These are phyloP conservation scores for Pythium sukuiense DNA, from an alignment of 352 stramenopile species.

Conservation along the genomic window DNA sequence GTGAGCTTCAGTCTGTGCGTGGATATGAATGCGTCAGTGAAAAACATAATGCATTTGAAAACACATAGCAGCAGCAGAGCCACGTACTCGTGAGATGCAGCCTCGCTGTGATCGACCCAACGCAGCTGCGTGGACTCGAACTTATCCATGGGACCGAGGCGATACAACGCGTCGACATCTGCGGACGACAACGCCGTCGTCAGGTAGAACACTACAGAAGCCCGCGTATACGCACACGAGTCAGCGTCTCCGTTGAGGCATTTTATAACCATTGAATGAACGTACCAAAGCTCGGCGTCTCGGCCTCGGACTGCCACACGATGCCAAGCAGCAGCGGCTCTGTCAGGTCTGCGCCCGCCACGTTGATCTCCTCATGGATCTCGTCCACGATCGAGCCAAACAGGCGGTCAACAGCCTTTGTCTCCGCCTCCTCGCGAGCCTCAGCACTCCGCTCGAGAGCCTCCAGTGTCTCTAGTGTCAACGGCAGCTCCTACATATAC, in stretches of 20 bases:
- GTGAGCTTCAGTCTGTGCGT: constrained; percentile 19
- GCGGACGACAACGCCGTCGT: constrained; percentile 29
- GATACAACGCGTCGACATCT: constrained; percentile 28
- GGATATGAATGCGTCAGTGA: neutral
- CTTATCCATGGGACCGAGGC: constrained; percentile 25
- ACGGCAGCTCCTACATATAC: constrained; percentile 9
- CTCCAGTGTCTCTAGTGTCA: constrained; percentile 21
- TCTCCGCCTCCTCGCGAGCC: neutral
- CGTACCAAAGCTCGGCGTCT: constrained; percentile 80
- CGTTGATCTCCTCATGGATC: constrained; percentile 80
- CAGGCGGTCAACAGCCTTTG: constrained; percentile 18
- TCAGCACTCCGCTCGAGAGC: neutral
- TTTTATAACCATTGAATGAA: neutral
- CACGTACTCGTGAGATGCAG: neutral
- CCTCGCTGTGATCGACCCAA: constrained; percentile 32
- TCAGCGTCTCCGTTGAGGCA: too few relatives aligned
- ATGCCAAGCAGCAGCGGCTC: constrained; percentile 66
- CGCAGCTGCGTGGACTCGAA: constrained; percentile 48
- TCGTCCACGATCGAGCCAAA: constrained; percentile 77
- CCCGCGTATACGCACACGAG: neutral
- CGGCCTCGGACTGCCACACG: constrained; percentile 62
- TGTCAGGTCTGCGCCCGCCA: constrained; percentile 40
- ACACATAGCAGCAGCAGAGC: neutral
- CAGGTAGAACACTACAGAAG: constrained; percentile 55
- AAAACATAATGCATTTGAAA: neutral